A percentile compares a stretch with the other conserved stretches of the same genome.
Conservation (phyloP, 371 early-diverging fungal genomes). For the Smittium culicis region DNA sequence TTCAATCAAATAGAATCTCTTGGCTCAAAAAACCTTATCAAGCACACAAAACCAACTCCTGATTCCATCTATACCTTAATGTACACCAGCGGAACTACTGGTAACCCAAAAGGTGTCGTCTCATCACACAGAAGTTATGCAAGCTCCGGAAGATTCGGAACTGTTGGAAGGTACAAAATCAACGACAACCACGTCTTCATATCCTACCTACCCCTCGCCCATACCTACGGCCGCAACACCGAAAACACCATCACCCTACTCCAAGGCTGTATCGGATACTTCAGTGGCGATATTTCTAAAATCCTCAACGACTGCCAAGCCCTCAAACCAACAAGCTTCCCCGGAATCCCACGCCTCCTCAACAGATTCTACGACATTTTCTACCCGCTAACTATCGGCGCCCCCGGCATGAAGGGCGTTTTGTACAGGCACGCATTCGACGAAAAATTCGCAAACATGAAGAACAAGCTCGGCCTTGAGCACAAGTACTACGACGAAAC, state of each 20-base stretch:
- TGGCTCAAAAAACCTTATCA: constrained; percentile 34
- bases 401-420: constrained; percentile 42
- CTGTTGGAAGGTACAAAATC: neutral
- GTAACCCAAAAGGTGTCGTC: constrained; percentile 44
- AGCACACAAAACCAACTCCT: constrained; percentile 37
- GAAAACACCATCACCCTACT: constrained; percentile 33
- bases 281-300: constrained; percentile 56
- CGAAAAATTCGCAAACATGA: constrained; percentile 42
- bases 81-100: constrained; percentile 84
- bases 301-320: constrained; percentile 67
- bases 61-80: constrained; percentile 84
- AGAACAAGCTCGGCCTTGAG: constrained; percentile 39
- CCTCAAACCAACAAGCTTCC: constrained; percentile 70
- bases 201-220: constrained; percentile 72
- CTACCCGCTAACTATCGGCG: constrained; percentile 43
- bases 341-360: constrained; percentile 79
- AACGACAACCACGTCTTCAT: constrained; percentile 26
- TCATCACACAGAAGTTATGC: constrained; percentile 30
- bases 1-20: constrained; percentile 48
- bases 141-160: constrained; percentile 18
- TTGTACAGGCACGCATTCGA: constrained; percentile 52
- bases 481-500: constrained; percentile 79
- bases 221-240: constrained; percentile 70
- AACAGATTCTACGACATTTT: constrained; percentile 77
- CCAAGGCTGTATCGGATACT: constrained; percentile 63